Base-by-base conservation (phyloP, 495 filamentous ascomycete genomes). In the Podospora sp. region DNA sequence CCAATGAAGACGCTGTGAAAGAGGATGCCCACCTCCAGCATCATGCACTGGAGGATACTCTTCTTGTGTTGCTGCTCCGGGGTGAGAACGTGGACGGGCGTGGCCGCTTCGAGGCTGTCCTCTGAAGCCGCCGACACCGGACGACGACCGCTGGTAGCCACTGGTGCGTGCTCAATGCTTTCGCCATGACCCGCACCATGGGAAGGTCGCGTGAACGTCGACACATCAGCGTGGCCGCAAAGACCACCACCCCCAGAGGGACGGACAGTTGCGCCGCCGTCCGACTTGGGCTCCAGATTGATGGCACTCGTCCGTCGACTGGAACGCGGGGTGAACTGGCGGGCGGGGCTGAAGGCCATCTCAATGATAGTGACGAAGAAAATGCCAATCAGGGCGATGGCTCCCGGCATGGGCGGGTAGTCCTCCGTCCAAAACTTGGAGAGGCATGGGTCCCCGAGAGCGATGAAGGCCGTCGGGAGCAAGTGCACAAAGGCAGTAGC, bases 1-100 rank as follows among this genome's bases (percentile, higher is more conserved):
- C 92, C 92, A 69, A 95, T 95, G 76, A 95, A 95, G 26, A 95
- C 85, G 65, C 87, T 90, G 77, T 95, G 92, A 69, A 95, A 95
- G 2, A 95, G 81, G 65, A 95, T 94, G 9, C 92, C 92, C 9
- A 91, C 89, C 76, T 95, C 92, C 36, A 95, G 84, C 20, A 95
- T 83, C 21, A 92, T 84, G 73, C 90, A 92, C 74, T 95, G 92
- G 6, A 94, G 80, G 61, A 93, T 85, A 56, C 86, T 85, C 60
- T 89, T 87, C 64, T 83, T 84, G 63, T 72, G 74, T 52, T 80
- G 80, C 57, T 81, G 77, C 71, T 85, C 82, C 16, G 73, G 68
- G 6, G 76, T 76, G 18, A 73, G 72, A 18, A 50, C 63, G 21
- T 72, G 71, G 11, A 21, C 24, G 51, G 73, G 53, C 2, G 68